Conservation (phyloP, 768 basidiomycete species). For the Boletus edulis region DNA sequence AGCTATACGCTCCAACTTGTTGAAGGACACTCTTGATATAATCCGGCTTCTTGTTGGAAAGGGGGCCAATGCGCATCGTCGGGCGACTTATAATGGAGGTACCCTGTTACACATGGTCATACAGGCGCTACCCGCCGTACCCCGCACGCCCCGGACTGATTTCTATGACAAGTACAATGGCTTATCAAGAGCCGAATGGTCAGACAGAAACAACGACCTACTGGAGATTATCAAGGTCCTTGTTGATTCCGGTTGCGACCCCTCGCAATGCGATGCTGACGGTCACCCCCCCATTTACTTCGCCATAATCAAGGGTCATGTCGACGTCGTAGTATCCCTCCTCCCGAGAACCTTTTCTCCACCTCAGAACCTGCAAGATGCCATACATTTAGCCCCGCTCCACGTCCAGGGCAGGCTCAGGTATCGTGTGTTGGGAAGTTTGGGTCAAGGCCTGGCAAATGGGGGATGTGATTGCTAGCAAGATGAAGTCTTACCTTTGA, state of each 20-base stretch:
- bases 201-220: too few relatives aligned
- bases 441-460: too few relatives aligned
- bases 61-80: background rate
- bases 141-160: too few relatives aligned
- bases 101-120: background rate
- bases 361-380: too few relatives aligned
- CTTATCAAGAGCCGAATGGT: too few relatives aligned
- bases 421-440: too few relatives aligned
- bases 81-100: background rate
- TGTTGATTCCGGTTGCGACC: conserved; percentile 2
- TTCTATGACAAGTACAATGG: too few relatives aligned
- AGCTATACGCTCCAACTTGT: too few relatives aligned
- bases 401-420: background rate
- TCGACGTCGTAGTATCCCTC: background rate
- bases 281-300: background rate
- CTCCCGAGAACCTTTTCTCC: background rate
- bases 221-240: background rate
- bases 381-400: background rate
- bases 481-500: too few relatives aligned
- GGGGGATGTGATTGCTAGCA: too few relatives aligned
- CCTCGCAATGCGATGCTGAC: background rate
- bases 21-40: too few relatives aligned
- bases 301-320: background rate
- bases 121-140: too few relatives aligned
- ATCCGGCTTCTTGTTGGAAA: background rate